Conservation (phyloP, 352 stramenopile species). For the Phytophthora tubulina region DNA sequence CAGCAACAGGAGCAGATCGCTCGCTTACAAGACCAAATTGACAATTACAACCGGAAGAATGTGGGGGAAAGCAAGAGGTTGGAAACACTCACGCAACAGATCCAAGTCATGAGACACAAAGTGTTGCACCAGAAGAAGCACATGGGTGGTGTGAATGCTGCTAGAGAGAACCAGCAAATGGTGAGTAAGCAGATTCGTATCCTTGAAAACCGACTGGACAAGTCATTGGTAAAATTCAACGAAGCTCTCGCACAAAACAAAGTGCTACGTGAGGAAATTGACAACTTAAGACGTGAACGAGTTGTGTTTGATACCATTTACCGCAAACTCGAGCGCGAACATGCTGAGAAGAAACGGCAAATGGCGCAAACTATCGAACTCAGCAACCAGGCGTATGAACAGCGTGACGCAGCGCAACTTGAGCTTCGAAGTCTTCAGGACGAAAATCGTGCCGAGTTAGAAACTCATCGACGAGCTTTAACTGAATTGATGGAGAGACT, state of each 20-base stretch:
- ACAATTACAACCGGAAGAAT: slow-evolving; percentile 90
- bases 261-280: slow-evolving; percentile 92
- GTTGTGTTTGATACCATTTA: slow-evolving; percentile 97
- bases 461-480: slow-evolving; percentile 68
- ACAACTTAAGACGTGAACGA: slow-evolving; percentile 93
- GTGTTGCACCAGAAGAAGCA: slow-evolving; percentile 93
- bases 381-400: slow-evolving; percentile 95
- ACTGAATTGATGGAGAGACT: slow-evolving; percentile 68
- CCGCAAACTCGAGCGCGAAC: slow-evolving; percentile 90
- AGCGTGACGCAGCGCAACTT: slow-evolving; percentile 94
- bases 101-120: slow-evolving; percentile 88
- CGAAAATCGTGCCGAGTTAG: slow-evolving; percentile 88
- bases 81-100: slow-evolving; percentile 90
- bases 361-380: slow-evolving; percentile 97
- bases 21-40: slow-evolving; percentile 89
- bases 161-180: slow-evolving; percentile 96
- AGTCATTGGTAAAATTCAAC: slow-evolving; percentile 98
- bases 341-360: slow-evolving; percentile 95
- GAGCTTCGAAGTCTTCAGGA: slow-evolving; percentile 94
- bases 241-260: slow-evolving; percentile 95
- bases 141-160: slow-evolving; percentile 97
- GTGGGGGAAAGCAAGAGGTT: slow-evolving; percentile 85
- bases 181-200: slow-evolving; percentile 97
- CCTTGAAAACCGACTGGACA: slow-evolving; percentile 97
- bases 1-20: slow-evolving; percentile 87